Conservation (phyloP, 1,139 yeast species). For the Geotrichum histeridarum region DNA sequence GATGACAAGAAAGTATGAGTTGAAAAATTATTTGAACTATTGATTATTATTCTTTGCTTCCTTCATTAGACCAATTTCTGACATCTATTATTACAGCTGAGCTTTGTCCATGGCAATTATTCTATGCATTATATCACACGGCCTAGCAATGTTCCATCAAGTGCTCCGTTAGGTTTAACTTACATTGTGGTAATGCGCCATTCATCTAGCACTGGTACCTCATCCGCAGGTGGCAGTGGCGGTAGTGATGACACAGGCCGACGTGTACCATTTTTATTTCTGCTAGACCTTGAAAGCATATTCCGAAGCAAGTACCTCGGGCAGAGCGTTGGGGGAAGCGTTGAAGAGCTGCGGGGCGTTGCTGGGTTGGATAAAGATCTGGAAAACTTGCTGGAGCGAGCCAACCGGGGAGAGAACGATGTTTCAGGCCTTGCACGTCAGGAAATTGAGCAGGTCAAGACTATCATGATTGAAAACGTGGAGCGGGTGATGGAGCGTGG, state of each 20-base stretch:
- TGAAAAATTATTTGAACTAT: no score
- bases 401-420: constrained; percentile 31
- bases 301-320: constrained; percentile 25
- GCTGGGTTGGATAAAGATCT: constrained; percentile 22
- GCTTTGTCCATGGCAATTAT: constrained; percentile 34
- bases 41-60: not conserved
- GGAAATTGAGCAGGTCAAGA: constrained; percentile 40
- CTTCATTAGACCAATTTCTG: not conserved
- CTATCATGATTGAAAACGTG: constrained; percentile 41
- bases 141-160: constrained; percentile 24
- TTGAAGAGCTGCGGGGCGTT: constrained; percentile 14
- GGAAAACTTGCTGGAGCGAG: constrained; percentile 23
- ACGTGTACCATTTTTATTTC: constrained; percentile 34
- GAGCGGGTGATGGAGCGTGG: constrained; percentile 64
- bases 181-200: constrained; percentile 30
- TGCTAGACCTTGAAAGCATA: constrained; percentile 31
- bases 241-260: constrained; percentile 27
- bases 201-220: not conserved
- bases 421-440: constrained; percentile 33
- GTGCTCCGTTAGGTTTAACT: constrained; percentile 33
- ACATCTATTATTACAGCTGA: constrained; percentile 23
- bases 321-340: constrained; percentile 19
- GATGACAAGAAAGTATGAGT: constrained; percentile 30
- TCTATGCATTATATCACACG: constrained; percentile 37
- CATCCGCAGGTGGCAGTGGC: not conserved